Conservation (phyloP, 169 alveolate genomes). For the Plasmodium falciparum region DNA sequence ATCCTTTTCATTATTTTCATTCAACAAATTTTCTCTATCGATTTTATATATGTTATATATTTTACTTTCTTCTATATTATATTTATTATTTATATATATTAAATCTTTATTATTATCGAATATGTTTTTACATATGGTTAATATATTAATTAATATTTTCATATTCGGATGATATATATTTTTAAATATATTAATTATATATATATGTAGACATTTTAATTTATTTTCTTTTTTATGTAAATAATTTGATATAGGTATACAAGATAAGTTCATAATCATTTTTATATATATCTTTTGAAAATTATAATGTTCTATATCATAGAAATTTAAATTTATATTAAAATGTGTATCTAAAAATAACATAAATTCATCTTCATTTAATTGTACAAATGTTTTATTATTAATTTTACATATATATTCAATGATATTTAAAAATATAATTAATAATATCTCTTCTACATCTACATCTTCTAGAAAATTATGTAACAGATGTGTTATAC, state of each 20-base stretch:
- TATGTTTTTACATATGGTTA: constrained; percentile 69
- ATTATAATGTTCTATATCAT: constrained; percentile 26
- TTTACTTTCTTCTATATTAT: neutral
- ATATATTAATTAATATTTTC: constrained; percentile 21
- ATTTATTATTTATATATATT: constrained; percentile 33
- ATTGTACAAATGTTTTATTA: constrained; percentile 42
- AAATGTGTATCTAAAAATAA: constrained; percentile 35
- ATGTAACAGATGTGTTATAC: too few species aligned
- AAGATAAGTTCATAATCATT: constrained; percentile 40
- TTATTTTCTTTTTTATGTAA: constrained; percentile 61
- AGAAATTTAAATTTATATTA: constrained; percentile 31
- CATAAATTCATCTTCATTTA: constrained; percentile 50
- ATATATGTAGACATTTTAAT: constrained; percentile 31
- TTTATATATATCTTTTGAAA: constrained; percentile 32
- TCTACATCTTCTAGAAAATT: neutral
- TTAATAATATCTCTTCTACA: constrained; percentile 16
- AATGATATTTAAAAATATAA: constrained; percentile 33
- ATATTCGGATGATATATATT: constrained; percentile 54
- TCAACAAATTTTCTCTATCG: constrained; percentile 27
- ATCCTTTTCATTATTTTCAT: constrained; percentile 11
- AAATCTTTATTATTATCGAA: constrained; percentile 50
- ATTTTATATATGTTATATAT: constrained; percentile 9
- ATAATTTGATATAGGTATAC: constrained; percentile 41
- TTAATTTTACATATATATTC: constrained; percentile 49
- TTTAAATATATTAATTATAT: constrained; percentile 27